These are phyloP conservation scores for Leptographium galeiforme DNA, from an alignment of 2,329 filamentous ascomycete species.

Conservation along the genomic window DNA sequence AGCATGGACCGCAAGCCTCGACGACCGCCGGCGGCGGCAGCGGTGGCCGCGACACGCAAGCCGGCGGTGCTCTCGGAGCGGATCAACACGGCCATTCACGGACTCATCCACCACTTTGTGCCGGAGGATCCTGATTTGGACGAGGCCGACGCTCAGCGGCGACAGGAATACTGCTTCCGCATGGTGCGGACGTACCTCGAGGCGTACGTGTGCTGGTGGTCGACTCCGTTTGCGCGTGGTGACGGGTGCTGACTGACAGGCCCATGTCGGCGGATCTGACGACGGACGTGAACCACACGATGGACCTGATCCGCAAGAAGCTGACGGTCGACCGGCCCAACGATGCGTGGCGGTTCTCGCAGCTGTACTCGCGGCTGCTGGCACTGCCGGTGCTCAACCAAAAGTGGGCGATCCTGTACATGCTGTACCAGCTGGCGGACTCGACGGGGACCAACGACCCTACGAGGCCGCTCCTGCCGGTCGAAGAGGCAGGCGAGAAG, in stretches of 20 bases:
- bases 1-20: slow-evolving; percentile 4
- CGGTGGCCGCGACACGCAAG: slow-evolving; percentile 18
- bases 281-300: slow-evolving; percentile 77
- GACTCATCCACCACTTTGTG: slow-evolving; percentile 62
- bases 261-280: slow-evolving; percentile 36
- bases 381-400: slow-evolving; percentile 86
- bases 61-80: slow-evolving; percentile 50
- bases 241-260: slow-evolving; percentile 1
- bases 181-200: slow-evolving; percentile 38
- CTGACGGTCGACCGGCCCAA: slow-evolving; percentile 65
- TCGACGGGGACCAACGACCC: slow-evolving; percentile 43
- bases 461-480: slow-evolving; percentile 26
- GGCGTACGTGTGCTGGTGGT: slow-evolving; percentile 23
- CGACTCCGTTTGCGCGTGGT: neutral
- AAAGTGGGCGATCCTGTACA: slow-evolving; percentile 93
- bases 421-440: slow-evolving; percentile 74
- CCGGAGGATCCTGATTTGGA: slow-evolving; percentile 52
- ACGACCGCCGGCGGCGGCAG: neutral
- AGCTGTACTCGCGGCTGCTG: slow-evolving; percentile 77
- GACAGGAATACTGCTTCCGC: slow-evolving; percentile 49
- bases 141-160: slow-evolving; percentile 53
- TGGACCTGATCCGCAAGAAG: slow-evolving; percentile 81
- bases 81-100: slow-evolving; percentile 66
- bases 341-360: slow-evolving; percentile 74
- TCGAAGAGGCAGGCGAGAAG: neutral